These are phyloP conservation scores for Lactarius deliciosus DNA, from an alignment of 768 basidiomycete genomes.

Conservation along the genomic window DNA sequence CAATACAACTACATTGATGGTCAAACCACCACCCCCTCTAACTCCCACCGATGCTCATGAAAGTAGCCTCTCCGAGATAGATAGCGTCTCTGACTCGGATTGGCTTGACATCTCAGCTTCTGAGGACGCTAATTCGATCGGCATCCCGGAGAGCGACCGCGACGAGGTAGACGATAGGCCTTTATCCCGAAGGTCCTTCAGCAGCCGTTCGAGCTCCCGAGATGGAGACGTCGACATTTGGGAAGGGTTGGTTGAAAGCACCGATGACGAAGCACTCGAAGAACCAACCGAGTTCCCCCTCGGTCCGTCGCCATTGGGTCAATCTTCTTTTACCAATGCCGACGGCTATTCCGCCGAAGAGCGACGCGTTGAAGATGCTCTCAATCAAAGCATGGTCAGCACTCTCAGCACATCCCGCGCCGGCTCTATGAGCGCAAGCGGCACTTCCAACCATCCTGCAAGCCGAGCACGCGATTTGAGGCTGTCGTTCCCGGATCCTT, in stretches of 20 bases:
- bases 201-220: conserved; percentile 66
- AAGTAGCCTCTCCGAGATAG: conserved; percentile 57
- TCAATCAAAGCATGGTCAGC: conserved; percentile 82
- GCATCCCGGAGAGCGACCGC: conserved; percentile 60
- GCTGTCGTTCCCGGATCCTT: conserved; percentile 81
- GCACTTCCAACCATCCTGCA: conserved; percentile 45
- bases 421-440: conserved; percentile 47
- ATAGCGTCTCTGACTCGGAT: conserved; percentile 74
- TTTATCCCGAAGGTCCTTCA: conserved; percentile 65
- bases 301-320: conserved; percentile 21
- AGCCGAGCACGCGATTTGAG: conserved; percentile 69
- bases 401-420: conserved; percentile 75
- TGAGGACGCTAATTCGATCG: conserved; percentile 69
- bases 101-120: conserved; percentile 81
- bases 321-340: conserved; percentile 9
- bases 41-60: conserved; percentile 38
- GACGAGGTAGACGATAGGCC: conserved; percentile 52
- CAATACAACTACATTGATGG: conserved; percentile 28
- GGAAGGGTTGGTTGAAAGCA: conserved; percentile 74
- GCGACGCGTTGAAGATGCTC: conserved; percentile 64
- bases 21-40: conserved; percentile 29
- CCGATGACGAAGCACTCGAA: conserved; percentile 46
- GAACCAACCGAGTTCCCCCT: conserved; percentile 32
- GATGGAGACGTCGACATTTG: conserved; percentile 72
- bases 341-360: conserved; percentile 50